Evolutionary conservation across 805 yeast species (phyloP), one percentile per base, ranked within the genome.

Genomic region (Komagataella mondaviorum): DNA sequence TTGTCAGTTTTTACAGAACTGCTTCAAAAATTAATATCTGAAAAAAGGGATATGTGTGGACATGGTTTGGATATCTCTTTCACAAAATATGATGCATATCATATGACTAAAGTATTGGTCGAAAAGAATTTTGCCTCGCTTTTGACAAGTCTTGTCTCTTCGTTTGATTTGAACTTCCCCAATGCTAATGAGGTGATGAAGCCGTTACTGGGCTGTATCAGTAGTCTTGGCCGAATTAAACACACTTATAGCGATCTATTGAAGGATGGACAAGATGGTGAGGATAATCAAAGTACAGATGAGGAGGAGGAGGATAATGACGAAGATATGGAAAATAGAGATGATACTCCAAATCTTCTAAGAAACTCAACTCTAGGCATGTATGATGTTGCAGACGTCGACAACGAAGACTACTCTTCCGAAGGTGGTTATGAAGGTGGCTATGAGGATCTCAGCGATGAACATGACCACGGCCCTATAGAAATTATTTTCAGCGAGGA

Each of bases 361-460:
- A 72, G 84, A 45, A 90, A 93, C 62, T 90, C 97, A 0, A 87
- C 97, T 0, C 71, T 91, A 45, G 97, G 96, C 1, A 90, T 91
- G 95, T 91, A 85, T 62, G 97, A 91, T 58, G 82, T 86, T 45
- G 86, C 76, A 39, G 93, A 83, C 50, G 75, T 77, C 43, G 84
- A 80, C 55, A 77, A 78, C 6, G 78, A 71, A n/a, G 77, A 71
- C 22, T 80, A 73, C 12, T 30, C 4, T 10, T 30, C 39, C 14
- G 71, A 67, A 12, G 65, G 61, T 43, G 69, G 61, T 22, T 67
- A 60, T 30, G 39, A 30, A 30, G 39, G 39, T n/a, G 69, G 60
- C 18, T 63, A 57, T 6, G 65, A 60, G 20, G 65, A 58, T 6
- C 63, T 57, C 17, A 69, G 58, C n/a, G 62, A 60, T 6, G 60